A percentile compares a stretch with the other conserved stretches of the same genome.
These are phyloP conservation scores for Ophiocordyceps camponoti-saundersi DNA, from an alignment of 2,329 filamentous ascomycete genomes.

Conservation along the genomic window DNA sequence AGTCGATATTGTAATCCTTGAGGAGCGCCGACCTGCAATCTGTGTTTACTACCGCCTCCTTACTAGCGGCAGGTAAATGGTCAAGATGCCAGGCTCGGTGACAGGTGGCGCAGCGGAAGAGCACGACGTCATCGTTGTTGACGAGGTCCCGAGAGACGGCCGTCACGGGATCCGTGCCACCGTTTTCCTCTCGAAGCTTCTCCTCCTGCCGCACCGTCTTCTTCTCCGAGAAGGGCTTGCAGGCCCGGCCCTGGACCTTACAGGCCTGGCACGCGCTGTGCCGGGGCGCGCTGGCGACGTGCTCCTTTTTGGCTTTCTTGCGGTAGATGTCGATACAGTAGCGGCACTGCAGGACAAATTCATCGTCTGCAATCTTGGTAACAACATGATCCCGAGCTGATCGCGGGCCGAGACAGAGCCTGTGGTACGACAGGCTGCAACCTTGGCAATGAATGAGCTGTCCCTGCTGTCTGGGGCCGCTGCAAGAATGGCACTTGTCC, in stretches of 20 bases:
- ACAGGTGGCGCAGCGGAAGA: slow-evolving; percentile 72
- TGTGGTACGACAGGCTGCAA: slow-evolving; percentile 72
- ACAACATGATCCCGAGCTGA: slow-evolving; percentile 67
- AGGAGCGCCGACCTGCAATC: slow-evolving; percentile 33
- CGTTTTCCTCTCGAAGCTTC: slow-evolving; percentile 61
- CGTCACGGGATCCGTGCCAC: slow-evolving; percentile 59
- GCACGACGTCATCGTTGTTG: slow-evolving; percentile 58
- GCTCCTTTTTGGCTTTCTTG: slow-evolving; percentile 42
- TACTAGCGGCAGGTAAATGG: slow-evolving; percentile 46
- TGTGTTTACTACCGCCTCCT: slow-evolving; percentile 15
- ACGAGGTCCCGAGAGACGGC: slow-evolving; percentile 43
- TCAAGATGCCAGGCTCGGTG: slow-evolving; percentile 68
- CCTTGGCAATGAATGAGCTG: slow-evolving; percentile 78
- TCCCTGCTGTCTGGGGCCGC: slow-evolving; percentile 30
- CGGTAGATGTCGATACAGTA: slow-evolving; percentile 56
- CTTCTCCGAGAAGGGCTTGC: slow-evolving; percentile 54
- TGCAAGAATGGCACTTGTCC: slow-evolving; percentile 55
- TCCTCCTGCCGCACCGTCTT: slow-evolving; percentile 70
- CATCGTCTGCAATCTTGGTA: slow-evolving; percentile 61
- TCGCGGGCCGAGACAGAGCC: slow-evolving; percentile 61
- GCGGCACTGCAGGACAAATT: slow-evolving; percentile 81
- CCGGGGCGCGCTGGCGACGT: slow-evolving; percentile 38
- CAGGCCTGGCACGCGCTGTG: slow-evolving; percentile 60
- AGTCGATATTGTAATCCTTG: slow-evolving; percentile 55
- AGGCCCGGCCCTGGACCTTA: slow-evolving; percentile 46